Percentiles rank a stretch among this genome's conserved stretches.
Conservation (phyloP, 2,329 filamentous ascomycete genomes). For the Amesomyces nigricolor region DNA sequence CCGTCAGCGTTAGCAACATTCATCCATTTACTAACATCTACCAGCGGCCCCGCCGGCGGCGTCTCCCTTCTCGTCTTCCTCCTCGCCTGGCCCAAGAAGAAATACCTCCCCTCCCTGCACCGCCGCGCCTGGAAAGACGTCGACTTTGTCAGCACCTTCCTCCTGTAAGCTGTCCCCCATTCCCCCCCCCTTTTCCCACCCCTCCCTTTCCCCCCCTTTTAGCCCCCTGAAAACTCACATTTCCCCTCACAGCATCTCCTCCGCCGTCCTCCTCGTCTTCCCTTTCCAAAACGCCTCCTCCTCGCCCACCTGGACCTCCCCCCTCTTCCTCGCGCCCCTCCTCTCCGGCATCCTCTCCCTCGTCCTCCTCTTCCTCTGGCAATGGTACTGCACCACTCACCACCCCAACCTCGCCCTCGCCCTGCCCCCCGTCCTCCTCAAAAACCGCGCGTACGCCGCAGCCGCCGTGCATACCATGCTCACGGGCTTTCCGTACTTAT, state of each 20-base stretch:
- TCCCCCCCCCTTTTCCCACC: no score
- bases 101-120: constrained; percentile 36
- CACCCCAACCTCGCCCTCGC: constrained; percentile 33
- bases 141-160: constrained; percentile 48
- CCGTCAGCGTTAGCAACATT: not conserved
- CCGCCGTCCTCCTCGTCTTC: constrained; percentile 51
- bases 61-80: constrained; percentile 44
- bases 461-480: constrained; percentile 42
- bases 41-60: constrained; percentile 47
- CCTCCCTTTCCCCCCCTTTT: not conserved
- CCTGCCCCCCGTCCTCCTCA: constrained; percentile 45
- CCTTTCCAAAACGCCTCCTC: constrained; percentile 47
- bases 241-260: constrained; percentile 34
- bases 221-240: not conserved
- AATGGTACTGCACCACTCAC: constrained; percentile 28
- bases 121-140: constrained; percentile 44
- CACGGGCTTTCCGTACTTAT: constrained; percentile 45
- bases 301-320: constrained; percentile 37
- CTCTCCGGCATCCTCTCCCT: constrained; percentile 34
- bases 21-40: not conserved
- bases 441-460: constrained; percentile 41
- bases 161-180: no score
- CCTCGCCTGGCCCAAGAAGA: constrained; percentile 44
- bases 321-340: constrained; percentile 40
- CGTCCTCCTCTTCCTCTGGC: constrained; percentile 38